Conservation (phyloP, 352 stramenopile genomes). For the Phytophthora multivora region DNA sequence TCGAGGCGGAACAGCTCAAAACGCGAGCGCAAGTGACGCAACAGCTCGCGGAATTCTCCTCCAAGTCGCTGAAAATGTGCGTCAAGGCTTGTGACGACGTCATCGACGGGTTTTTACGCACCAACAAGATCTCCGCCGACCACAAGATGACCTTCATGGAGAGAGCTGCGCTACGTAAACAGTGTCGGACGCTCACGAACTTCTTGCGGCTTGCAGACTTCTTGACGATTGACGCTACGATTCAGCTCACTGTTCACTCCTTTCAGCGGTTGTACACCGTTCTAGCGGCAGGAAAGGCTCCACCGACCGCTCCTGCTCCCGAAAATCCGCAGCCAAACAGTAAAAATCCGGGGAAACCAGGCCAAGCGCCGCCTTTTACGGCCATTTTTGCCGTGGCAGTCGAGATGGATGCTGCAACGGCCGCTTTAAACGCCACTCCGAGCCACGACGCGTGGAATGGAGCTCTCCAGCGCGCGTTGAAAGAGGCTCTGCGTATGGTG, state of each 20-base stretch:
- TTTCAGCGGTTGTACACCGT: slow-evolving; percentile 68
- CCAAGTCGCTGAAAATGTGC: slow-evolving; percentile 80
- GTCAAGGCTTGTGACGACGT: slow-evolving; percentile 91
- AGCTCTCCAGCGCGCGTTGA: slow-evolving; percentile 73
- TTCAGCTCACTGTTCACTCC: slow-evolving; percentile 85
- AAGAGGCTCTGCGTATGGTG: slow-evolving; percentile 87
- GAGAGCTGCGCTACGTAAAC: slow-evolving; percentile 87
- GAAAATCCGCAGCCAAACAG: background rate
- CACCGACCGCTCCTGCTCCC: slow-evolving; percentile 11
- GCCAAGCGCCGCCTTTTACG: slow-evolving; percentile 41
- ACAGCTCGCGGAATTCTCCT: slow-evolving; percentile 66
- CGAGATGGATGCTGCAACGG: slow-evolving; percentile 54
- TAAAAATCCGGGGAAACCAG: slow-evolving; percentile 23
- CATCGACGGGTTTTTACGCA: slow-evolving; percentile 90
- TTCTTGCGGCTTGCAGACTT: slow-evolving; percentile 94
- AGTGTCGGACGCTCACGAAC: slow-evolving; percentile 91
- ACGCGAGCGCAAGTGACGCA: slow-evolving; percentile 59
- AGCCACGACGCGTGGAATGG: slow-evolving; percentile 77
- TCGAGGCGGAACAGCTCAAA: slow-evolving; percentile 73
- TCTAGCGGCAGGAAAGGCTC: slow-evolving; percentile 53
- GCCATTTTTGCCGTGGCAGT: slow-evolving; percentile 69
- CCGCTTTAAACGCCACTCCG: slow-evolving; percentile 53
- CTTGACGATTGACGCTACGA: slow-evolving; percentile 87
- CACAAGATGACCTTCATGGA: slow-evolving; percentile 98
- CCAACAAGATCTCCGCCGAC: slow-evolving; percentile 92